Evolutionary conservation across 2,329 filamentous ascomycete genomes (phyloP), one percentile per base, ranked within the genome.

Genomic region (Pseudogymnoascus sp.): DNA sequence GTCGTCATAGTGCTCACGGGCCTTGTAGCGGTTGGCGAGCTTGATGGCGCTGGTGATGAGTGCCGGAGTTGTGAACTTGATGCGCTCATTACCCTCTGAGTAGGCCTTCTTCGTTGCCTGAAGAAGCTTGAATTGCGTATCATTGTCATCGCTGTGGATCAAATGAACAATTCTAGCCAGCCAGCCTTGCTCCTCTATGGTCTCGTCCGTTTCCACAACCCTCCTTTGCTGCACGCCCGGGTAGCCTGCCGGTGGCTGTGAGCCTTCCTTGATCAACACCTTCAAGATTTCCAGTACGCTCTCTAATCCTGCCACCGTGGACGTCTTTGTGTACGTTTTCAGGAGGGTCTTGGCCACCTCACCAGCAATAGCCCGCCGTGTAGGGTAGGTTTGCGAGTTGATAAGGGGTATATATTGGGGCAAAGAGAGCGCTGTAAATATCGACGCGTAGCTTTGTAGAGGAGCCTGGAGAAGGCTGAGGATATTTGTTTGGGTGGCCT

Each of bases 141-240:
- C 91, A 71, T 97, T 97, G 72, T 95, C 85, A 36, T 90, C 81
- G 49, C 86, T 89, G 63, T 91, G 82, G 60, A 99, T 84, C 62
- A 97, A 80, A 76, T 99, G 94, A 16, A 97, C 86, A 71, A 99
- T 88, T 69, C 94, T 84, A 36, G 94, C 94, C 61, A 99, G 81
- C 92, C 92, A 97, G 60, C 94, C 94, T 79, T 99, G 94, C 77
- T 99, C 94, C 75, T 99, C 93, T 71, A 97, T 86, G 0, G 93
- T 97, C 78, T 99, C 95, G 65, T 99, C 94, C 0, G 94, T 97
- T 78, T 99, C 95, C 55, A 84, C 79, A 19, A 85, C 84, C 65
- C 91, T 86, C 66, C 91, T 82, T 71, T 93, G 90, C 5, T 89
- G 85, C 39, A 89, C 85, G 3, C 91, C 90, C 0, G 92, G 88